phyloP scores from a whole-genome alignment of 495 filamentous ascomycete species.

The Aspergillus coremiiformis region DNA sequence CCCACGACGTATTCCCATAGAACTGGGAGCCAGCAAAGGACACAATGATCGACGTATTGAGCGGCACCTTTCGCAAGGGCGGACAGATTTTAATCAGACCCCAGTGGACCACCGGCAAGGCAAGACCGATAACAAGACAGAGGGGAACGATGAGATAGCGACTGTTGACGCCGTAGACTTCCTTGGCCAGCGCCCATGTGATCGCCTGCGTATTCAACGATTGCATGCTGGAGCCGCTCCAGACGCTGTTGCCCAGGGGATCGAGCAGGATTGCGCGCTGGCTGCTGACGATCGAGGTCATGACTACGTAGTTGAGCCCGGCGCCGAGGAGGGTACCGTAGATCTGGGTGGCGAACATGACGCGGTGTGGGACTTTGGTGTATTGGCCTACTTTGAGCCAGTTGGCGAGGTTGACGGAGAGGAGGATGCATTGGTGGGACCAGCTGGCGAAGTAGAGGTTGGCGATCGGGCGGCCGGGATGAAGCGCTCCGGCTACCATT shows the following conservation, averaged over 20 bases:
- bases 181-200: slow-evolving; percentile 37
- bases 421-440: slow-evolving; percentile 30
- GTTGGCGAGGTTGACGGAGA: slow-evolving; percentile 30
- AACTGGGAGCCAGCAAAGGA: neutral
- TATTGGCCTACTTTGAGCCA: slow-evolving; percentile 36
- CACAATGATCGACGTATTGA: neutral
- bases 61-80: neutral
- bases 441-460: slow-evolving; percentile 40
- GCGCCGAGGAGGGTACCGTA: slow-evolving; percentile 41
- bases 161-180: slow-evolving; percentile 24
- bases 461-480: slow-evolving; percentile 38
- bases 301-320: slow-evolving; percentile 43
- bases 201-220: slow-evolving; percentile 31
- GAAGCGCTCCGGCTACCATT: slow-evolving; percentile 30
- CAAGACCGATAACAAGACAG: slow-evolving; percentile 38
- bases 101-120: slow-evolving; percentile 33
- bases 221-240: slow-evolving; percentile 44
- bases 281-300: slow-evolving; percentile 34
- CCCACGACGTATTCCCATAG: slow-evolving; percentile 17
- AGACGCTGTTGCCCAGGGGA: slow-evolving; percentile 36
- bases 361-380: slow-evolving; percentile 40
- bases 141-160: slow-evolving; percentile 40
- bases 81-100: slow-evolving; percentile 28
- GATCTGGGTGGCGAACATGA: slow-evolving; percentile 40
- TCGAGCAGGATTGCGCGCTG: slow-evolving; percentile 30